These are phyloP conservation scores for Ustilago nuda DNA, from an alignment of 1,284 basidiomycete species.

Conservation along the genomic window DNA sequence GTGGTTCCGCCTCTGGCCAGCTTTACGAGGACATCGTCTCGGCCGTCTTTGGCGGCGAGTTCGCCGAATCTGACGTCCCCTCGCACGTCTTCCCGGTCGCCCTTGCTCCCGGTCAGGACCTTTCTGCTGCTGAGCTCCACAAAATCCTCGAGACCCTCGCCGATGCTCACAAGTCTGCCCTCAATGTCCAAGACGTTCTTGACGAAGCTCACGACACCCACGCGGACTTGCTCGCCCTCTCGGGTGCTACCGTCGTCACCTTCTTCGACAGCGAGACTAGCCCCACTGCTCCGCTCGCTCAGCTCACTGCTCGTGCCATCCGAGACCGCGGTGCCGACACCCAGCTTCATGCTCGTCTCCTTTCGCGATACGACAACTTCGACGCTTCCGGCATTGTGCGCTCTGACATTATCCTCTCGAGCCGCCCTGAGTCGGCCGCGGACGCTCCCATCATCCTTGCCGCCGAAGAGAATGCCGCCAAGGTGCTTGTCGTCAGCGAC, in stretches of 20 bases:
- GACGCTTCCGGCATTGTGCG: slow-evolving; percentile 62
- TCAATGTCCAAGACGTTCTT: slow-evolving; percentile 49
- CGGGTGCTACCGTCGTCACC: slow-evolving; percentile 56
- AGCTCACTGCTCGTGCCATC: slow-evolving; percentile 58
- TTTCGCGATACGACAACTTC: slow-evolving; percentile 68
- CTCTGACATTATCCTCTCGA: slow-evolving; percentile 59
- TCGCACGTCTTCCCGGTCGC: slow-evolving; percentile 52
- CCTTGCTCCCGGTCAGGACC: slow-evolving; percentile 53
- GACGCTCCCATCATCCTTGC: slow-evolving; percentile 61
- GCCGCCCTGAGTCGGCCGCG: slow-evolving; percentile 47
- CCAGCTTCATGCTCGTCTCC: slow-evolving; percentile 57
- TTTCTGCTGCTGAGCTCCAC: slow-evolving; percentile 53
- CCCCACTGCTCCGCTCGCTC: slow-evolving; percentile 54
- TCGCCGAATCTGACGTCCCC: slow-evolving; percentile 37
- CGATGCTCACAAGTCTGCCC: slow-evolving; percentile 25
- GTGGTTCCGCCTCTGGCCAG: slow-evolving; percentile 46
- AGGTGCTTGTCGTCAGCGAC: slow-evolving; percentile 62
- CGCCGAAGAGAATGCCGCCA: slow-evolving; percentile 52
- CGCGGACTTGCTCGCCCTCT: slow-evolving; percentile 55
- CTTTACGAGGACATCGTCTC: slow-evolving; percentile 62
- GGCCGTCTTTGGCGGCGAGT: slow-evolving; percentile 48
- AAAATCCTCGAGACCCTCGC: slow-evolving; percentile 53
- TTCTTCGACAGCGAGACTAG: slow-evolving; percentile 66
- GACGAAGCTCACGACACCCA: slow-evolving; percentile 44
- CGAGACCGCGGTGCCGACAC: slow-evolving; percentile 49